Evolutionary conservation across 202 grass and related monocot genomes (phyloP).

Genomic region (Zizania palustris): DNA sequence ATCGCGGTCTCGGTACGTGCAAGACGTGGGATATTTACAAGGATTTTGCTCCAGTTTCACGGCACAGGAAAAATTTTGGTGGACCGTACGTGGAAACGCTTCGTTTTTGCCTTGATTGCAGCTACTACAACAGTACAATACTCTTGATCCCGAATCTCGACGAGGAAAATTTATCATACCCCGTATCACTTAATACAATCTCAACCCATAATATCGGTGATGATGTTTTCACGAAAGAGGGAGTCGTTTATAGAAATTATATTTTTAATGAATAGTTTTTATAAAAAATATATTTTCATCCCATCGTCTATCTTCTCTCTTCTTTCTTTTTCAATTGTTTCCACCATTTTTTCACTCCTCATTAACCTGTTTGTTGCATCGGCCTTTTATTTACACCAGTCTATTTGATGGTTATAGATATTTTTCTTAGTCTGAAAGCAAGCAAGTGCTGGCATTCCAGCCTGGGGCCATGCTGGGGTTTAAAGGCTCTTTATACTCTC

Average conservation of each 20-base stretch:
- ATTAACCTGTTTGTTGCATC: no score
- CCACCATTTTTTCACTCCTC: no score
- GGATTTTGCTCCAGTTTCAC: neutral
- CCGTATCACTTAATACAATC: conserved; percentile 30
- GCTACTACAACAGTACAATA: neutral
- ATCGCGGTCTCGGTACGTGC: neutral
- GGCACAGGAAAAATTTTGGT: neutral
- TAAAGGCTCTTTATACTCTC: neutral
- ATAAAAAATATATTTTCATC: no score
- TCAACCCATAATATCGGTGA: no score
- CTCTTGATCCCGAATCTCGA: neutral
- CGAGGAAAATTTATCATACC: neutral
- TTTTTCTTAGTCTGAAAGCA: no score
- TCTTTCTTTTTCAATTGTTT: no score
- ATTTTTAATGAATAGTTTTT: no score
- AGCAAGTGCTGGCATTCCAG: neutral
- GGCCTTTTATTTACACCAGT: no score
- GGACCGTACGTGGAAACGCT: neutral
- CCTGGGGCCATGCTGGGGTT: conserved; percentile 8
- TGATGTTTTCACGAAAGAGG: no score
- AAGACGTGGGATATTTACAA: neutral
- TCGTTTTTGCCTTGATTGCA: neutral
- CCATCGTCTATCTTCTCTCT: no score
- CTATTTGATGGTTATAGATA: no score
- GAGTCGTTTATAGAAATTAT: no score